phyloP scores from a whole-genome alignment of 495 filamentous ascomycete genomes.

The Podospora fimiseda region DNA sequence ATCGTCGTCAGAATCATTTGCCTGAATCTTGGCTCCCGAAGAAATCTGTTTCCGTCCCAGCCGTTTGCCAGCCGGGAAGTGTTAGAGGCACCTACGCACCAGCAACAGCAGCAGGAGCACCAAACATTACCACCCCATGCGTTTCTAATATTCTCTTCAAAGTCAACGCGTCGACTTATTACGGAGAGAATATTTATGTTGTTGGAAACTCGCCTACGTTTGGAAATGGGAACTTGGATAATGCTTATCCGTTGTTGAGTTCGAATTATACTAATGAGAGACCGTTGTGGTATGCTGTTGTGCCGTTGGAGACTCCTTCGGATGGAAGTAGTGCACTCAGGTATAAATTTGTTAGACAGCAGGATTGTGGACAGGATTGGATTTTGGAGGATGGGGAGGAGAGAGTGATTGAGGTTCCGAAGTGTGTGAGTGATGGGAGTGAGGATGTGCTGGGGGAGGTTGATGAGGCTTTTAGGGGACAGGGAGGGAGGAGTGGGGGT shows the following conservation, averaged over 20 bases:
- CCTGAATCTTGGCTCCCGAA: constrained; percentile 45
- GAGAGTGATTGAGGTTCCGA: constrained; percentile 28
- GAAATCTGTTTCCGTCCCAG: constrained; percentile 41
- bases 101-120: constrained; percentile 40
- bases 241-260: constrained; percentile 46
- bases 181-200: constrained; percentile 54
- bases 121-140: constrained; percentile 40
- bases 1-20: constrained; percentile 34
- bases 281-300: constrained; percentile 30
- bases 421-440: constrained; percentile 21
- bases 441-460: constrained; percentile 16
- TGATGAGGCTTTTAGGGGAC: constrained; percentile 34
- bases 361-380: constrained; percentile 34
- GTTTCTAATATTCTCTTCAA: constrained; percentile 49
- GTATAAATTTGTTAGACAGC: constrained; percentile 34
- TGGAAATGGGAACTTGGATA: constrained; percentile 49
- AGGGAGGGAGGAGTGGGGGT: constrained; percentile 15
- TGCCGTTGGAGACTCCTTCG: constrained; percentile 17
- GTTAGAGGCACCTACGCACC: constrained; percentile 51
- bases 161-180: constrained; percentile 37
- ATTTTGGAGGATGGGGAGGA: constrained; percentile 31
- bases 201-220: constrained; percentile 48
- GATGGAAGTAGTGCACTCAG: constrained; percentile 23
- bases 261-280: constrained; percentile 41
- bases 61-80: constrained; percentile 43